A percentile compares a stretch with the other conserved stretches of the same genome.
Evolutionary conservation across 108 stramenopile genomes (phyloP).

Genomic region (Skeletonema grethae): DNA sequence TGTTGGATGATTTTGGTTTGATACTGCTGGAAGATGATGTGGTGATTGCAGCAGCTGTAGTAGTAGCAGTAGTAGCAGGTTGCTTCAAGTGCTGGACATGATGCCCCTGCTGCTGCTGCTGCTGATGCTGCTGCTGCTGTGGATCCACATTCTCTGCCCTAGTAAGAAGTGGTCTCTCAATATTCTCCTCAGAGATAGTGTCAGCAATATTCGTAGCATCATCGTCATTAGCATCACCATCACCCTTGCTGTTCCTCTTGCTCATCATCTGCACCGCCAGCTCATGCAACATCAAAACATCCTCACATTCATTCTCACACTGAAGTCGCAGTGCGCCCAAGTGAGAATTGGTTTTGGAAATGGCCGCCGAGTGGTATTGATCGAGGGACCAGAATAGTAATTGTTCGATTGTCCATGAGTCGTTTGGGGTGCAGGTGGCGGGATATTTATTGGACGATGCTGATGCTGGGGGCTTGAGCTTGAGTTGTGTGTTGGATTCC

Average conservation of each 20-base stretch:
- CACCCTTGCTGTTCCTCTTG: not conserved
- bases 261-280: slow-evolving; percentile 46
- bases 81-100: not conserved
- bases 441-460: not conserved
- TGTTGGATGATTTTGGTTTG: not conserved
- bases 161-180: too few species aligned
- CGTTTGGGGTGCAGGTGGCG: slow-evolving; percentile 47
- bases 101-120: too few species aligned
- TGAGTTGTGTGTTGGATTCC: too few species aligned
- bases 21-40: not conserved
- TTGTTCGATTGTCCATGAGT: slow-evolving; percentile 78
- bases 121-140: too few species aligned
- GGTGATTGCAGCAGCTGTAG: not conserved
- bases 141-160: slow-evolving; percentile 37
- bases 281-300: slow-evolving; percentile 51
- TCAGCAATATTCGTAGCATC: too few species aligned
- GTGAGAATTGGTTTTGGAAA: slow-evolving; percentile 41
- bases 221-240: not conserved
- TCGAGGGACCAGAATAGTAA: slow-evolving; percentile 71
- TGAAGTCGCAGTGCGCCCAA: slow-evolving; percentile 43
- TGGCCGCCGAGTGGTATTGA: slow-evolving; percentile 52
- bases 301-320: slow-evolving; percentile 56
- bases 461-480: not conserved
- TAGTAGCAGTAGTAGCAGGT: too few species aligned
- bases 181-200: too few species aligned